Evolutionary conservation across 2,329 filamentous ascomycete genomes (phyloP).

Genomic region (Penicillium paneum): DNA sequence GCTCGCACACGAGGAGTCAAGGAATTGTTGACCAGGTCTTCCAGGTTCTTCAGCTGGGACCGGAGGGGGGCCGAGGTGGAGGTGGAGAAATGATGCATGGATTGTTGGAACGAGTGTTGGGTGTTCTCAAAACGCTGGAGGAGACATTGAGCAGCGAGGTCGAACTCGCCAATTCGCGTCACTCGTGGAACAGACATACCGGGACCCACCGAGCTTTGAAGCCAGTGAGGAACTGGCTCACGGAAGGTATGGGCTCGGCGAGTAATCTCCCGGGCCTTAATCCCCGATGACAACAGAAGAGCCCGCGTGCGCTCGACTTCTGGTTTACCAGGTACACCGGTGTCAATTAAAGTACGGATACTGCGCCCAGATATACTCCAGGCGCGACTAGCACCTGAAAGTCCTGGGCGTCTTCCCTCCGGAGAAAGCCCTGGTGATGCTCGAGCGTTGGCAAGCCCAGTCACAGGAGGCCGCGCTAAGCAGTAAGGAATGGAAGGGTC

Average conservation of each 20-base stretch:
- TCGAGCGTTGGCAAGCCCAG: conserved; percentile 44
- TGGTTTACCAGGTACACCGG: conserved; percentile 54
- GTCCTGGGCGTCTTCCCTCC: conserved; percentile 32
- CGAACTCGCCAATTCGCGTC: conserved; percentile 50
- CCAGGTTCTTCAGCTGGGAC: conserved; percentile 43
- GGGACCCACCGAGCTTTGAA: conserved; percentile 29
- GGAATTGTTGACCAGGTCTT: conserved; percentile 47
- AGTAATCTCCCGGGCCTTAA: conserved; percentile 80
- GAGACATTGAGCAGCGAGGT: conserved; percentile 53
- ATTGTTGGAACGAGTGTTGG: conserved; percentile 43
- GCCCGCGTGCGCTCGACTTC: conserved; percentile 78
- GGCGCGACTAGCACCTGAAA: conserved; percentile 46
- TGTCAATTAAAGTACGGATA: conserved; percentile 36
- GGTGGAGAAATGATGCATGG: conserved; percentile 48
- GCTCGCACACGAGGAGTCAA: conserved; percentile 61
- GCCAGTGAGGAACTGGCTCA: conserved; percentile 36
- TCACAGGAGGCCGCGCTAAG: conserved; percentile 42
- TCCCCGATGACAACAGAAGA: conserved; percentile 76
- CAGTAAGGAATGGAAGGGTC: conserved; percentile 30
- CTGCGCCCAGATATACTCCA: conserved; percentile 59
- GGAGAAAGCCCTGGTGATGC: conserved; percentile 26
- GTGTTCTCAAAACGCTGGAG: conserved; percentile 48
- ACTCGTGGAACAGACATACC: conserved; percentile 41
- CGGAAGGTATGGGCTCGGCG: conserved; percentile 57
- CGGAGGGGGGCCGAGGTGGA: conserved; percentile 46